Evolutionary conservation across 2,329 filamentous ascomycete genomes (phyloP).

Genomic region (Parastagonospora nodorum): DNA sequence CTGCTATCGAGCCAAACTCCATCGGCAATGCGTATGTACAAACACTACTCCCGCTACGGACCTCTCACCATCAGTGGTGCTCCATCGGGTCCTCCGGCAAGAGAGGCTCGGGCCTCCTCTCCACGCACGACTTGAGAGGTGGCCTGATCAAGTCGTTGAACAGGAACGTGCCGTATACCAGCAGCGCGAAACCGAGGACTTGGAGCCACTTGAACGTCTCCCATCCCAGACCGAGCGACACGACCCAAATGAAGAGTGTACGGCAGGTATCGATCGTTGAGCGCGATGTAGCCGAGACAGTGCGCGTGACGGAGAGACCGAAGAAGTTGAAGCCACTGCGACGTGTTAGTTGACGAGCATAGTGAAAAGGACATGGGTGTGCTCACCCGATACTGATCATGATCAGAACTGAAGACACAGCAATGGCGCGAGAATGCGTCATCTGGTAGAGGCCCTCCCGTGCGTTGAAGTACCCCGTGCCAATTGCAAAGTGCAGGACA

Average conservation of each 20-base stretch:
- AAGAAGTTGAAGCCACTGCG: slow-evolving; percentile 96
- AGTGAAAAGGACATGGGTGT: slow-evolving; percentile 2
- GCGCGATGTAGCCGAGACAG: slow-evolving; percentile 87
- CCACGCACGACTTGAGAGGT: slow-evolving; percentile 71
- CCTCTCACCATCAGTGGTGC: slow-evolving; percentile 52
- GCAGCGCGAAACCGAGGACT: slow-evolving; percentile 81
- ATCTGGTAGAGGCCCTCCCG: slow-evolving; percentile 84
- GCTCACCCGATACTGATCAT: slow-evolving; percentile 97
- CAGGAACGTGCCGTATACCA: slow-evolving; percentile 95
- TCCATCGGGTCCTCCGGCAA: slow-evolving; percentile 85
- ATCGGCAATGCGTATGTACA: too few relatives aligned
- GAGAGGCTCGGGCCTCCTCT: slow-evolving; percentile 63
- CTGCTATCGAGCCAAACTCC: too few relatives aligned
- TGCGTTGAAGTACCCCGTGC: slow-evolving; percentile 88
- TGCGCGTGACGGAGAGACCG: slow-evolving; percentile 87
- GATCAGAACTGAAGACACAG: slow-evolving; percentile 80
- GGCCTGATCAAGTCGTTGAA: slow-evolving; percentile 94
- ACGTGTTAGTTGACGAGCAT: slow-evolving; percentile 13
- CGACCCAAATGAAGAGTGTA: slow-evolving; percentile 97
- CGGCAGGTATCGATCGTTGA: slow-evolving; percentile 97
- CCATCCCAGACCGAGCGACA: slow-evolving; percentile 91
- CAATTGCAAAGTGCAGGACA: slow-evolving; percentile 76
- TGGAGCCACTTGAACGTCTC: slow-evolving; percentile 98
- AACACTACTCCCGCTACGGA: background rate
- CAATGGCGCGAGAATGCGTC: slow-evolving; percentile 70